Evolutionary conservation across 345 rosid species (phyloP), one percentile per base, ranked within the genome.

Genomic region (Euclidium syriacum): DNA sequence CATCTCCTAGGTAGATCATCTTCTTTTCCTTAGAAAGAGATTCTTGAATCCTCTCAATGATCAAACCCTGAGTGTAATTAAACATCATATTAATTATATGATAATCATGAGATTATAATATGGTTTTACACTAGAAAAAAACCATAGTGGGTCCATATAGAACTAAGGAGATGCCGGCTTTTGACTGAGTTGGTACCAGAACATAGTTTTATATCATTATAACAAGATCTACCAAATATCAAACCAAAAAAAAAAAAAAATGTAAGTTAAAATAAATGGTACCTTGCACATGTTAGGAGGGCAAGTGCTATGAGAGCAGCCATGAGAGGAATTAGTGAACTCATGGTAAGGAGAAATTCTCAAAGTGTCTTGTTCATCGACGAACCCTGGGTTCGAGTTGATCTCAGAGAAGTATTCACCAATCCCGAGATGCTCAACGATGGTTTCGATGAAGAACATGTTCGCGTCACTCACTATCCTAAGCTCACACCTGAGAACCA

Each of bases 241-340:
- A 5, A 16, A 16, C 2, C 2, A 16, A 15, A 7, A 39, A 4
- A 36, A 16, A n/a, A 11, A 23, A 16, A 23, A 9, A 19, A n/a
- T 6, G 44, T n/a, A n/a, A n/a, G n/a, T n/a, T n/a, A n/a, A 41
- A 30, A 30, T 19, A 55, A 25, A 36, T 29, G 50, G 4, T 77
- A 90, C 97, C 91, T 91, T 87, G 90, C 98, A 91, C 98, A 91
- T 91, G 53, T 88, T 91, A 47, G 90, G 90, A 62, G 96, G 98
- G 67, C 98, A 91, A 62, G 63, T 53, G 47, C 14, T 3, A 40
- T 27, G 42, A 34, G 71, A 81, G 60, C 96, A 88, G 14, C 90
- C 91, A 64, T 85, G 98, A 24, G 86, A 38, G n/a, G 79, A 65
- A 7, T 64, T 65, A 53, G 68, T 74, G 72, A 85, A 87, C 35